Conservation (phyloP, 495 filamentous ascomycete genomes). For the Penicillium lividum region DNA sequence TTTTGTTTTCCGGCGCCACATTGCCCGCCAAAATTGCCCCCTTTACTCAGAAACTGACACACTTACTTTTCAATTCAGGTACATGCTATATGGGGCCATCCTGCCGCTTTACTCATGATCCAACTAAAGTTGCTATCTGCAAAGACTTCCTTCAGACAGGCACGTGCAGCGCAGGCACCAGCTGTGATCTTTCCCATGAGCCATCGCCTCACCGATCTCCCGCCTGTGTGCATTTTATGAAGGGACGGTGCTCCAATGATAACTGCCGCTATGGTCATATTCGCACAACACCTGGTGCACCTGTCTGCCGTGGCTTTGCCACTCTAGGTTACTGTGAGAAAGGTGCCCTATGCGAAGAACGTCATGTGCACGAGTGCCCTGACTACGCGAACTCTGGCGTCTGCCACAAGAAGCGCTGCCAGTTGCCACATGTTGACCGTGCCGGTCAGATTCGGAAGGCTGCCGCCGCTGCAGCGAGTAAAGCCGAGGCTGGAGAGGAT, state of each 20-base stretch:
- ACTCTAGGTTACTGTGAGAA: slow-evolving; percentile 88
- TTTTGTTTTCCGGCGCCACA: slow-evolving; percentile 28
- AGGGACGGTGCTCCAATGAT: slow-evolving; percentile 86
- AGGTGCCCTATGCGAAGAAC: slow-evolving; percentile 73
- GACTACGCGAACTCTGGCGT: slow-evolving; percentile 89
- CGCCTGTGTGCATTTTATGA: slow-evolving; percentile 84
- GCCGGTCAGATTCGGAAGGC: slow-evolving; percentile 70
- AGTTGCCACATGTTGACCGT: slow-evolving; percentile 83
- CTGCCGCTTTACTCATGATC: slow-evolving; percentile 85
- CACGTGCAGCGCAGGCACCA: slow-evolving; percentile 73
- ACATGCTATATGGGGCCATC: slow-evolving; percentile 75
- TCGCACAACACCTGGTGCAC: slow-evolving; percentile 75
- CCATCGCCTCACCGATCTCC: slow-evolving; percentile 82
- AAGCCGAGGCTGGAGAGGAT: slow-evolving; percentile 53
- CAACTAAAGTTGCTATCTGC: slow-evolving; percentile 88
- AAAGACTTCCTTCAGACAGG: slow-evolving; percentile 80
- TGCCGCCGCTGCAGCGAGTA: slow-evolving; percentile 40
- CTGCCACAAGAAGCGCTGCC: slow-evolving; percentile 82
- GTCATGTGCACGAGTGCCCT: slow-evolving; percentile 88
- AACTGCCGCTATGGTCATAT: slow-evolving; percentile 90
- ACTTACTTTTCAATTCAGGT: slow-evolving; percentile 54
- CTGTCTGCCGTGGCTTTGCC: slow-evolving; percentile 83
- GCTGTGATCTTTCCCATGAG: slow-evolving; percentile 93
- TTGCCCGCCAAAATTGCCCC: slow-evolving; percentile 10
- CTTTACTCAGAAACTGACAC: slow-evolving; percentile 23